phyloP scores from a whole-genome alignment of 1,284 basidiomycete species.

The Neotropicomus parvogracilis region DNA sequence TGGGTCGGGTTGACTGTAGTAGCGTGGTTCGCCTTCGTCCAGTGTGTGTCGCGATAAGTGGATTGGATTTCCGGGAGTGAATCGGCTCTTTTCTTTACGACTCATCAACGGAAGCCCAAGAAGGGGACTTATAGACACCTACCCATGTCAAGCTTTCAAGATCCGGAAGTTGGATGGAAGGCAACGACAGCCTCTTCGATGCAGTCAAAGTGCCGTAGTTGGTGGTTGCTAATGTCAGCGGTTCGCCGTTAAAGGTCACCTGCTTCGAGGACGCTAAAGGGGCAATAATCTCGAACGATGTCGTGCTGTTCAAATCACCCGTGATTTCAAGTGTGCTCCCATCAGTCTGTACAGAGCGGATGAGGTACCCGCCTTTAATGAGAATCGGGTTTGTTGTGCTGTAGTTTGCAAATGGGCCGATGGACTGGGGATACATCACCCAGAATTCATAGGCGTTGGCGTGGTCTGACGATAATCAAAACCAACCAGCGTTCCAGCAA shows the following conservation, averaged over 20 bases:
- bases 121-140: neutral
- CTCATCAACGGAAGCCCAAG: constrained; percentile 6
- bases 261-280: constrained; percentile 35
- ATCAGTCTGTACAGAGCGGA: constrained; percentile 38
- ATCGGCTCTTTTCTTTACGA: constrained; percentile 22
- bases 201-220: constrained; percentile 36
- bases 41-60: constrained; percentile 36
- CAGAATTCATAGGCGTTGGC: constrained; percentile 48
- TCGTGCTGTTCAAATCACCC: constrained; percentile 42
- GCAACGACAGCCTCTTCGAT: constrained; percentile 16
- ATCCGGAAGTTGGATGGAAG: constrained; percentile 20
- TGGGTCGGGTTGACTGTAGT: constrained; percentile 39
- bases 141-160: constrained; percentile 23
- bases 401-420: constrained; percentile 37
- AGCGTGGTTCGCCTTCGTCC: constrained; percentile 39
- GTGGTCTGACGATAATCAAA: constrained; percentile 37
- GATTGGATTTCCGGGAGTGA: constrained; percentile 27
- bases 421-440: constrained; percentile 42
- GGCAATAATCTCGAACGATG: constrained; percentile 44
- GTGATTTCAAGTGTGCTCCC: constrained; percentile 37
- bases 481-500: neutral
- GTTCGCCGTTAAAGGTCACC: constrained; percentile 41
- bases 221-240: constrained; percentile 34
- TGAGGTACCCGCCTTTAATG: constrained; percentile 47
- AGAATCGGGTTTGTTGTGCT: constrained; percentile 42